phyloP scores from a whole-genome alignment of 768 basidiomycete genomes.

The Pisolithus marmoratus region DNA sequence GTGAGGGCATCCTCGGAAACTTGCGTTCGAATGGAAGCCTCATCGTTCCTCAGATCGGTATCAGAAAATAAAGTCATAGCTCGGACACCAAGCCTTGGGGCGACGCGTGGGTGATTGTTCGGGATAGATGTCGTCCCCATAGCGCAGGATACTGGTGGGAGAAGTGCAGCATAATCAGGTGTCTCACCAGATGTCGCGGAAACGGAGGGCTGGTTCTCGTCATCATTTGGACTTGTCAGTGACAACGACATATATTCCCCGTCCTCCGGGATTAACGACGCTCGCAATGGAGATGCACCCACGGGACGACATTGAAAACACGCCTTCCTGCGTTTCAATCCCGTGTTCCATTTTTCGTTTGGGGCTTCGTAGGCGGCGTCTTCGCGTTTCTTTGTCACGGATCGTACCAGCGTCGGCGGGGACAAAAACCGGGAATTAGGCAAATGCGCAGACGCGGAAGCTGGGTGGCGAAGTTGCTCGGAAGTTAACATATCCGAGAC shows the following conservation, averaged over 20 bases:
- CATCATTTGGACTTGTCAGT: background rate
- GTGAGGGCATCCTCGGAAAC: conserved; percentile 13
- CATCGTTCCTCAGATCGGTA: too few relatives aligned
- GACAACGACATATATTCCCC: background rate
- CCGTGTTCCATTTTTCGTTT: too few relatives aligned
- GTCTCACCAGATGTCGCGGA: background rate
- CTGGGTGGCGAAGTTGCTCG: background rate
- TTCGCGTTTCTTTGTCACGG: too few relatives aligned
- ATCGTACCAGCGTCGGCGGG: background rate
- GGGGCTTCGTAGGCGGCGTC: too few relatives aligned
- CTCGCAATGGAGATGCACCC: conserved; percentile 2
- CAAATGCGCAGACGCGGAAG: conserved; percentile 2
- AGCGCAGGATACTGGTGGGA: background rate
- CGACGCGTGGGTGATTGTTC: conserved; percentile 4
- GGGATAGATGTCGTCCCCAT: background rate
- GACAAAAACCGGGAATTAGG: conserved; percentile 18
- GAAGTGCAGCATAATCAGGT: background rate
- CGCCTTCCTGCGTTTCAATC: too few relatives aligned
- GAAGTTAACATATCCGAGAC: background rate
- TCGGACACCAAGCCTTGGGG: background rate
- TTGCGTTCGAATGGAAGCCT: conserved; percentile 12
- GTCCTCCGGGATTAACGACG: background rate
- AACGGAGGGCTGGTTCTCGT: background rate
- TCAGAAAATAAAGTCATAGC: conserved; percentile 5
- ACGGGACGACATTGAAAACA: conserved; percentile 9